Percentiles rank a stretch among this genome's conserved stretches.
phyloP scores from a whole-genome alignment of 1,284 basidiomycete species.

The Pascua sp. region DNA sequence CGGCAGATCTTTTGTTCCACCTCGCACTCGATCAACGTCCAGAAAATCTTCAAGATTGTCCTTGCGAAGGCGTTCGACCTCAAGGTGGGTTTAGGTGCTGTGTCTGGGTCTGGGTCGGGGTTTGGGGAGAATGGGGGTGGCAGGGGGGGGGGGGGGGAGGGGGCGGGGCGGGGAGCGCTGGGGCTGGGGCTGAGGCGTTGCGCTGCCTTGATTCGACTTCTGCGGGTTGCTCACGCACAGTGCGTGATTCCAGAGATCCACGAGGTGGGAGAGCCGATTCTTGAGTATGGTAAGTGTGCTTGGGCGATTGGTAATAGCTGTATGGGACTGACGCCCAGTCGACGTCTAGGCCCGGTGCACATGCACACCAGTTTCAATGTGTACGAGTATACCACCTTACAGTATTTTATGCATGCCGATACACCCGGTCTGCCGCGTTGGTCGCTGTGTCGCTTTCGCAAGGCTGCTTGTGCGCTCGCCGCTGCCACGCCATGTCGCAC shows the following conservation, averaged over 20 bases:
- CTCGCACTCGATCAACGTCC: conserved; percentile 95
- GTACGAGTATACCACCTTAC: not conserved
- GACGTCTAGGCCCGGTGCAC: conserved; percentile 59
- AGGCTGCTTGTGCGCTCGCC: no score
- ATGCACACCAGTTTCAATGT: not conserved
- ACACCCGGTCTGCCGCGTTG: no score
- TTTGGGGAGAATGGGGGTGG: no score
- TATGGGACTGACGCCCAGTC: conserved; percentile 43
- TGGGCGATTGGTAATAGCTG: no score
- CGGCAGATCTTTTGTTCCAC: conserved; percentile 88
- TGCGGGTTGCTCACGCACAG: conserved; percentile 54
- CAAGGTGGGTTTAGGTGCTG: conserved; percentile 32
- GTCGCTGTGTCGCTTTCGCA: no score
- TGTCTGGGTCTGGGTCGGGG: no score
- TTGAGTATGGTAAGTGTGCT: conserved; percentile 62
- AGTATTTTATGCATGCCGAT: not conserved
- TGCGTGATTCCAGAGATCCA: conserved; percentile 96
- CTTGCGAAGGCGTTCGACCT: conserved; percentile 52
- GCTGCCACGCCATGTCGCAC: no score
- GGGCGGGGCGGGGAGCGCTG: no score
- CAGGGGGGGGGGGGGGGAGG: no score
- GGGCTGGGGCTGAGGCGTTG: no score
- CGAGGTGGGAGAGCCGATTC: conserved; percentile 84
- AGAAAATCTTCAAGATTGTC: conserved; percentile 89
- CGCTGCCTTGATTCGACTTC: not conserved